Evolutionary conservation across 2,329 filamentous ascomycete species (phyloP).

Genomic region (Aspergillus fumigatus): DNA sequence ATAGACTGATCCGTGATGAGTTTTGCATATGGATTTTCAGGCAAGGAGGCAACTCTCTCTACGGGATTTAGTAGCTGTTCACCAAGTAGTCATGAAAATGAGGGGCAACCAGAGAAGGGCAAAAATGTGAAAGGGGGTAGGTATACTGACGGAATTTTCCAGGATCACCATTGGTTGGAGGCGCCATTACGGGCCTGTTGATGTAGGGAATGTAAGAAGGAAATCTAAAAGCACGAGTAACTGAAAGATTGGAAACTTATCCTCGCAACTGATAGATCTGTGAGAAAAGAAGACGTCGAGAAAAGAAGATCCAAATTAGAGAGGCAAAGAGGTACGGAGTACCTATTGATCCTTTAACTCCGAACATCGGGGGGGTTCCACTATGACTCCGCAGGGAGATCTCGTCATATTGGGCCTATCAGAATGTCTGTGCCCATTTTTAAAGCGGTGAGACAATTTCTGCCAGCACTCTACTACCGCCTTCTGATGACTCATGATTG

Average conservation of each 20-base stretch:
- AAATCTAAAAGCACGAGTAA: not conserved
- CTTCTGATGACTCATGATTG: not conserved
- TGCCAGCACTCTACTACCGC: not conserved
- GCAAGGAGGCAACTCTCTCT: conserved; percentile 58
- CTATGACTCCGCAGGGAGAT: not conserved
- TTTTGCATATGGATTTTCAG: conserved; percentile 84
- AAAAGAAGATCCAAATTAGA: not conserved
- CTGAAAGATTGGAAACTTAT: not conserved
- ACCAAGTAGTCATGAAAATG: not conserved
- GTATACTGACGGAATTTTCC: conserved; percentile 37
- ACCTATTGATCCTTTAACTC: not conserved
- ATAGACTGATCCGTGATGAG: conserved; percentile 87
- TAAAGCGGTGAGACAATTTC: not conserved
- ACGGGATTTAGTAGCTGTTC: conserved; percentile 51
- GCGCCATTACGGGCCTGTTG: conserved; percentile 19
- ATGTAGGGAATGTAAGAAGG: not conserved
- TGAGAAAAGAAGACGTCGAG: not conserved
- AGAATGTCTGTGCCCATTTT: not conserved
- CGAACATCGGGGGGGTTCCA: not conserved
- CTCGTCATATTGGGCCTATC: not conserved
- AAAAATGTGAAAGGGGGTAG: conserved; percentile 13
- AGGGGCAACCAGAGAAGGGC: not conserved
- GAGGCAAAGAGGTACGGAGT: too few relatives aligned
- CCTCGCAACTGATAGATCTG: too few relatives aligned
- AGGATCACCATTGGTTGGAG: conserved; percentile 17